Percentiles rank a stretch among this genome's conserved stretches.
These are phyloP conservation scores for Pythium phragmitis DNA, from an alignment of 352 stramenopile genomes.

Conservation along the genomic window DNA sequence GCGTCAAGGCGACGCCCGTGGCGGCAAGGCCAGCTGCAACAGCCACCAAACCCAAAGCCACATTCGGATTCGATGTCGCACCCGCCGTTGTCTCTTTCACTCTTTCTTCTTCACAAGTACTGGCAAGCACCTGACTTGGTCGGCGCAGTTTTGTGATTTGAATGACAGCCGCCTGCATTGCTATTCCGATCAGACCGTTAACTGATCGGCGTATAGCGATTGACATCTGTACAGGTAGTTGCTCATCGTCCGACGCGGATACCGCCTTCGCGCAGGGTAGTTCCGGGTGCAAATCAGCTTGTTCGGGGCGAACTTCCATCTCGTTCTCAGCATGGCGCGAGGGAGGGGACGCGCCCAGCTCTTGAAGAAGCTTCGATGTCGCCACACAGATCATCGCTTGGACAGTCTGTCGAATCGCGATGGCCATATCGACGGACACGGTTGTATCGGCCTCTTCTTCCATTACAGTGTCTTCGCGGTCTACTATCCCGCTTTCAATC, in stretches of 20 bases:
- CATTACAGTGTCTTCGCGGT: not conserved
- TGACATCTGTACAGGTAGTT: constrained; percentile 40
- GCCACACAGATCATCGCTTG: constrained; percentile 42
- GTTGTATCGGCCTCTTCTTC: constrained; percentile 3
- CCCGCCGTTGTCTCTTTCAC: not conserved
- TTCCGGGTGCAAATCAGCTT: not conserved
- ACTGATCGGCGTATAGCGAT: constrained; percentile 38
- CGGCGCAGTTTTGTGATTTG: constrained; percentile 31
- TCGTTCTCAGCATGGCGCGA: not conserved
- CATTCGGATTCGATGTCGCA: no score
- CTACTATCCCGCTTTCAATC: not conserved
- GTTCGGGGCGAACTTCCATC: no score
- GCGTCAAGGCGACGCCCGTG: not conserved
- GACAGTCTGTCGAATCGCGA: constrained; percentile 43
- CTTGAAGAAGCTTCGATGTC: constrained; percentile 8
- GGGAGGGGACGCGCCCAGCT: not conserved
- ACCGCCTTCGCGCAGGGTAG: not conserved
- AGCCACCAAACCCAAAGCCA: not conserved
- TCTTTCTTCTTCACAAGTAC: constrained; percentile 27
- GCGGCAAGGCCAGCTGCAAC: not conserved
- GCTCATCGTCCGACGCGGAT: constrained; percentile 1
- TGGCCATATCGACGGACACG: constrained; percentile 38
- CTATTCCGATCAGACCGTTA: constrained; percentile 41
- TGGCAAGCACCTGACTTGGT: constrained; percentile 19
- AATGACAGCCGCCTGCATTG: constrained; percentile 37